phyloP scores from a whole-genome alignment of 2,329 filamentous ascomycete genomes.

The Claviceps sp. region DNA sequence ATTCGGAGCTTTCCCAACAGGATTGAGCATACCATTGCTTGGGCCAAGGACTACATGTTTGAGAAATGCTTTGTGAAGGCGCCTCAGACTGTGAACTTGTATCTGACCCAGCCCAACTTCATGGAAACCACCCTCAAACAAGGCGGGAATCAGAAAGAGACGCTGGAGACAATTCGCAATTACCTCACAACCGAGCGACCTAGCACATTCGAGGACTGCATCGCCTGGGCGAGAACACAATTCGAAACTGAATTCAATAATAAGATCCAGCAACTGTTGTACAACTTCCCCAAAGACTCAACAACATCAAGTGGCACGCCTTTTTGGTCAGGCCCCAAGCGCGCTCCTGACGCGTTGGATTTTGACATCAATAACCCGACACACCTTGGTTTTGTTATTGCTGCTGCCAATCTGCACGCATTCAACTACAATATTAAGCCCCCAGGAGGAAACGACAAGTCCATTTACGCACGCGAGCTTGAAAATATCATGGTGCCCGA shows the following conservation, averaged over 20 bases:
- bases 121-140: slow-evolving; percentile 79
- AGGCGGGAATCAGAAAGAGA: slow-evolving; percentile 88
- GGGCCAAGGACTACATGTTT: slow-evolving; percentile 84
- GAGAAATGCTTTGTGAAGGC: slow-evolving; percentile 88
- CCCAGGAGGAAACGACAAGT: slow-evolving; percentile 49
- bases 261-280: slow-evolving; percentile 84
- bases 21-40: slow-evolving; percentile 97
- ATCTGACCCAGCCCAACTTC: slow-evolving; percentile 84
- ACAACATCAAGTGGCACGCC: slow-evolving; percentile 74
- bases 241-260: slow-evolving; percentile 98
- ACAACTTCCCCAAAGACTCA: slow-evolving; percentile 94
- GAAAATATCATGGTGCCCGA: slow-evolving; percentile 93
- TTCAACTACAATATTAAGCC: slow-evolving; percentile 97
- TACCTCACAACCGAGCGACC: slow-evolving; percentile 88
- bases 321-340: slow-evolving; percentile 98
- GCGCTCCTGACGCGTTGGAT: slow-evolving; percentile 79
- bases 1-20: slow-evolving; percentile 94
- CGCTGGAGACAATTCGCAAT: slow-evolving; percentile 77
- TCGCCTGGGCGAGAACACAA: slow-evolving; percentile 83
- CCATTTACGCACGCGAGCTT: slow-evolving; percentile 65
- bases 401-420: slow-evolving; percentile 83
- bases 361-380: slow-evolving; percentile 77
- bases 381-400: slow-evolving; percentile 77
- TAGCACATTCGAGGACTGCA: slow-evolving; percentile 86
- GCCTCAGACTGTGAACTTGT: slow-evolving; percentile 86